These are phyloP conservation scores for Micractinium conductrix DNA, from an alignment of 139 green algal genomes.

Conservation along the genomic window DNA sequence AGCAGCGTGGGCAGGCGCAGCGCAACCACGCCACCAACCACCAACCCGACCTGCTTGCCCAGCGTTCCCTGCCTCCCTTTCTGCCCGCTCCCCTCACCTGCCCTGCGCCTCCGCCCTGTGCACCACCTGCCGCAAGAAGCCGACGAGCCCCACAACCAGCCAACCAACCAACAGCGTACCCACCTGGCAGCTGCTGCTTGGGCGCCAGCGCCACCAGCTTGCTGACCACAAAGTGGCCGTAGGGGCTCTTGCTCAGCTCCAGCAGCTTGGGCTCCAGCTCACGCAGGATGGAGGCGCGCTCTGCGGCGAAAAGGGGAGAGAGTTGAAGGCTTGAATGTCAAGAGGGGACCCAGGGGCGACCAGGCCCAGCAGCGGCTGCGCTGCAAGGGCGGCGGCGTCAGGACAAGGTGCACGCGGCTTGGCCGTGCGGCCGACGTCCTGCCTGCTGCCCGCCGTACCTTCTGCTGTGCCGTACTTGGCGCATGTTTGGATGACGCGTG, in stretches of 20 bases:
- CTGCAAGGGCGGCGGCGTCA: neutral
- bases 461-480: slow-evolving; percentile 70
- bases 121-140: neutral
- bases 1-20: neutral
- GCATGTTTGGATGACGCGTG: slow-evolving; percentile 86
- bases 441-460: neutral
- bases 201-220: slow-evolving; percentile 75
- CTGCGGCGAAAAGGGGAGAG: neutral
- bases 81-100: neutral
- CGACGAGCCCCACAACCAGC: too few species aligned
- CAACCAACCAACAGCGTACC: too few species aligned
- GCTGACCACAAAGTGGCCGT: slow-evolving; percentile 84
- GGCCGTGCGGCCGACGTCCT: neutral
- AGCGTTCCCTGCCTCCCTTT: too few species aligned
- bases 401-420: neutral
- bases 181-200: slow-evolving; percentile 73
- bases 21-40: neutral
- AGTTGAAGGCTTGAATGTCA: neutral
- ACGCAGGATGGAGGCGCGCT: slow-evolving; percentile 64
- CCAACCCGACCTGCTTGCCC: neutral
- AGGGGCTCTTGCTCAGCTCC: slow-evolving; percentile 78
- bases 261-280: slow-evolving; percentile 74
- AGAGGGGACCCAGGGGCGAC: neutral
- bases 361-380: neutral
- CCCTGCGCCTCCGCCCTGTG: neutral